Conservation (phyloP, 2,329 filamentous ascomycete species). For the Ceratocystis diversiconidia region DNA sequence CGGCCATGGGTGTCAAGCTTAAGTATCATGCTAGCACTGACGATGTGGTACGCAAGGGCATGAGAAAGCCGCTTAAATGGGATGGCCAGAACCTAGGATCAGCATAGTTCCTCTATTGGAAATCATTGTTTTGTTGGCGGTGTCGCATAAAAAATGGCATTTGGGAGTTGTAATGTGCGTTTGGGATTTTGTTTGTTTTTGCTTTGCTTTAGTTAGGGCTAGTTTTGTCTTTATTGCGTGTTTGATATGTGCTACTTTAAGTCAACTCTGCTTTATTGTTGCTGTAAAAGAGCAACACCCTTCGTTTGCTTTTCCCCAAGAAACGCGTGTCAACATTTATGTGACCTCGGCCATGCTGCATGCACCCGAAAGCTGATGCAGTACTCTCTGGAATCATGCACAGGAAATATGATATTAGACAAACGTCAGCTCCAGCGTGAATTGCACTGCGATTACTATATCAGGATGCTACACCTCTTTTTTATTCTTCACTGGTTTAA, state of each 20-base stretch:
- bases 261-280: background rate
- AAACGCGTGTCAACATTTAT: background rate
- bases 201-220: slow-evolving; percentile 5
- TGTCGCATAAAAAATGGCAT: slow-evolving; percentile 14
- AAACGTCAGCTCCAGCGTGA: background rate
- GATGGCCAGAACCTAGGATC: slow-evolving; percentile 17
- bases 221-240: slow-evolving; percentile 1
- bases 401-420: background rate
- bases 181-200: slow-evolving; percentile 7
- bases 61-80: slow-evolving; percentile 30
- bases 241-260: background rate
- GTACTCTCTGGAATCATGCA: background rate
- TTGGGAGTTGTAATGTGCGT: slow-evolving; percentile 14
- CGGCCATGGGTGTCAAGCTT: slow-evolving; percentile 90
- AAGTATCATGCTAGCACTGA: slow-evolving; percentile 58
- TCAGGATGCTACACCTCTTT: background rate
- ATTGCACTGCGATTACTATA: background rate
- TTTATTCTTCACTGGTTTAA: background rate
- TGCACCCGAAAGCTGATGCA: background rate
- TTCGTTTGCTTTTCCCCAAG: background rate
- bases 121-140: background rate
- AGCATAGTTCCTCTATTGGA: background rate
- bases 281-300: background rate
- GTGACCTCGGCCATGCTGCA: background rate
- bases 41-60: slow-evolving; percentile 47